Percentiles rank a stretch among this genome's conserved stretches.
Conservation (phyloP, 176 grass and related monocot genomes). For the Pontederia paniculata region DNA sequence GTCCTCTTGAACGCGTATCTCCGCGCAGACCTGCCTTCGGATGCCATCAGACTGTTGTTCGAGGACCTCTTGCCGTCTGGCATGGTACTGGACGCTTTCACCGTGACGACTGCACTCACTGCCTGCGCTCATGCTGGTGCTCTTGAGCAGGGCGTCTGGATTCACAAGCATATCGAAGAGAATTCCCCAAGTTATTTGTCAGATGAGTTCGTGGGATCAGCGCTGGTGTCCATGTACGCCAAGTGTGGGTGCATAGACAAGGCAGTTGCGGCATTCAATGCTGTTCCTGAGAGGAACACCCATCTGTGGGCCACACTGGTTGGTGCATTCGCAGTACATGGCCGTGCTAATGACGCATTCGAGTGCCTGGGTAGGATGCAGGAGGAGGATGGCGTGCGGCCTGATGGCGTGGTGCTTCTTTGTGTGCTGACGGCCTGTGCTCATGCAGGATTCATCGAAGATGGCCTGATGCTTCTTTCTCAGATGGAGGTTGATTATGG, state of each 20-base stretch:
- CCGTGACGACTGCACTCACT: slow-evolving; percentile 50
- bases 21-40: slow-evolving; percentile 25
- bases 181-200: slow-evolving; percentile 14
- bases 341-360: slow-evolving; percentile 28
- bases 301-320: slow-evolving; percentile 79
- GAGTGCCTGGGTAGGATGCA: slow-evolving; percentile 51
- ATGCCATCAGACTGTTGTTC: slow-evolving; percentile 52
- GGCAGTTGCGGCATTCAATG: slow-evolving; percentile 44
- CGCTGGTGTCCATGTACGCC: slow-evolving; percentile 69
- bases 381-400: slow-evolving; percentile 39
- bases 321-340: slow-evolving; percentile 60
- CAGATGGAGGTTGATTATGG: slow-evolving; percentile 37
- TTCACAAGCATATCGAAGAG: slow-evolving; percentile 41
- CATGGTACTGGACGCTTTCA: slow-evolving; percentile 44
- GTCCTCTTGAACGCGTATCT: slow-evolving; percentile 50
- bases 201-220: slow-evolving; percentile 61
- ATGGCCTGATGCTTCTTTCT: slow-evolving; percentile 37
- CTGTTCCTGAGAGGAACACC: slow-evolving; percentile 58
- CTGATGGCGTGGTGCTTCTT: slow-evolving; percentile 53
- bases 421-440: slow-evolving; percentile 48
- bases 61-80: slow-evolving; percentile 33
- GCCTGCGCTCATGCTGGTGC: slow-evolving; percentile 57
- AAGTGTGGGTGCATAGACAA: slow-evolving; percentile 65
- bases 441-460: slow-evolving; percentile 46
- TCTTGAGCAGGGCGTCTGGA: slow-evolving; percentile 43